These are phyloP conservation scores for Phytopythium delawarense DNA, from an alignment of 352 stramenopile genomes.

Conservation along the genomic window DNA sequence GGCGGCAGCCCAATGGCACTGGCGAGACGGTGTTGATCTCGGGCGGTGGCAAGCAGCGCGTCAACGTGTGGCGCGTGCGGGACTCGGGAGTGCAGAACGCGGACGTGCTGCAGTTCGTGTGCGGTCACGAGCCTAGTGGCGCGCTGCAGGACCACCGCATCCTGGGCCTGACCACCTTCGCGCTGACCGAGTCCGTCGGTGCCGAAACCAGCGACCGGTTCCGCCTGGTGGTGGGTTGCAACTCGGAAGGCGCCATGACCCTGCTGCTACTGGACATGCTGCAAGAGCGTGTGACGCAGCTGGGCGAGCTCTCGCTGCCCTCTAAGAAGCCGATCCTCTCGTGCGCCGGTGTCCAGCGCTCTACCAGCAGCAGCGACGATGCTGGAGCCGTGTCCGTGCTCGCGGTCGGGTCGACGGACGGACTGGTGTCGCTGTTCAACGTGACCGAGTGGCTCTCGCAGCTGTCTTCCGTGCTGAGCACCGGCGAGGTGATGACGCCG, in stretches of 20 bases:
- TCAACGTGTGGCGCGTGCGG: conserved; percentile 71
- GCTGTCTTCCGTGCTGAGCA: conserved; percentile 5
- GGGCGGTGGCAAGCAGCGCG: conserved; percentile 72
- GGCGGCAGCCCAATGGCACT: neutral
- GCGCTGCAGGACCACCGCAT: conserved; percentile 82
- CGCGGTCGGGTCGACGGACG: conserved; percentile 79
- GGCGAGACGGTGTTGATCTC: conserved; percentile 55
- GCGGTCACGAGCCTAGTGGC: conserved; percentile 48
- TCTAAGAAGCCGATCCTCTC: conserved; percentile 83
- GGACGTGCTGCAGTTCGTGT: conserved; percentile 51
- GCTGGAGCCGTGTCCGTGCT: conserved; percentile 28
- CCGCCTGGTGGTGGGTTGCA: conserved; percentile 58
- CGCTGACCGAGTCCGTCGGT: conserved; percentile 7
- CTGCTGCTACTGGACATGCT: conserved; percentile 56
- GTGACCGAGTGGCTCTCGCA: conserved; percentile 25
- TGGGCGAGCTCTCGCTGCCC: conserved; percentile 43
- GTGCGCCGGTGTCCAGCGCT: conserved; percentile 42
- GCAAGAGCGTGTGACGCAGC: conserved; percentile 21
- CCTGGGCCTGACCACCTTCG: conserved; percentile 62
- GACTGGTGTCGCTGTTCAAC: conserved; percentile 74
- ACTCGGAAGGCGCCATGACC: conserved; percentile 72
- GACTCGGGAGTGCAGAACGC: conserved; percentile 15
- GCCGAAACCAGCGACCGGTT: conserved; percentile 15
- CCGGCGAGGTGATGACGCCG: neutral
- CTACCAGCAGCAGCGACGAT: neutral